A percentile compares a stretch with the other conserved stretches of the same genome.
Evolutionary conservation across 2,329 filamentous ascomycete genomes (phyloP).

Genomic region (Alternaria brassicae): DNA sequence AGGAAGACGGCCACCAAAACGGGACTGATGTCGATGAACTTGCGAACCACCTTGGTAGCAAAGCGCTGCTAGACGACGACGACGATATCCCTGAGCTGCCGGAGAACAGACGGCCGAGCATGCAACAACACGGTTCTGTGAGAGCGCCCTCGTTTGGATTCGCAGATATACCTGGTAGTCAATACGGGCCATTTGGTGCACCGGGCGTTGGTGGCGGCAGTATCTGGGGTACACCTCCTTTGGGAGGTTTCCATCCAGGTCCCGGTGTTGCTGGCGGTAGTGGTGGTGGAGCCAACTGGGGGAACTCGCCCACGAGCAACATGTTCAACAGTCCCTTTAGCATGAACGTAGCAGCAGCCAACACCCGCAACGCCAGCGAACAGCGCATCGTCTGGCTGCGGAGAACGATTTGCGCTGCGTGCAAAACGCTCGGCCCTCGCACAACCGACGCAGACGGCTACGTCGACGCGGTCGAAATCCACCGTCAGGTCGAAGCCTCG

Average conservation of each 20-base stretch:
- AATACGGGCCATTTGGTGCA: conserved; percentile 44
- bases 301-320: conserved; percentile 47
- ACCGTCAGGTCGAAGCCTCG: conserved; percentile 70
- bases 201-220: conserved; percentile 36
- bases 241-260: conserved; percentile 50
- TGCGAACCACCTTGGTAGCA: conserved; percentile 85
- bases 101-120: conserved; percentile 55
- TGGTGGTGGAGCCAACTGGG: too few species aligned
- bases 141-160: conserved; percentile 45
- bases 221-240: conserved; percentile 53
- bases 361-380: conserved; percentile 31
- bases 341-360: conserved; percentile 6
- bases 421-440: conserved; percentile 66
- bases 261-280: conserved; percentile 31
- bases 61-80: conserved; percentile 75
- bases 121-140: conserved; percentile 44
- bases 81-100: conserved; percentile 67
- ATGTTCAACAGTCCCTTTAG: conserved; percentile 45
- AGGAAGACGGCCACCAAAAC: conserved; percentile 48
- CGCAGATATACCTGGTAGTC: conserved; percentile 40
- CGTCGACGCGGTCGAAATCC: conserved; percentile 70
- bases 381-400: conserved; percentile 45
- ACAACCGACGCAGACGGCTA: conserved; percentile 65
- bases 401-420: conserved; percentile 75
- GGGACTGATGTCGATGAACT: conserved; percentile 71